Evolutionary conservation across 805 yeast species (phyloP).

Genomic region (Candida taoyuanica): DNA sequence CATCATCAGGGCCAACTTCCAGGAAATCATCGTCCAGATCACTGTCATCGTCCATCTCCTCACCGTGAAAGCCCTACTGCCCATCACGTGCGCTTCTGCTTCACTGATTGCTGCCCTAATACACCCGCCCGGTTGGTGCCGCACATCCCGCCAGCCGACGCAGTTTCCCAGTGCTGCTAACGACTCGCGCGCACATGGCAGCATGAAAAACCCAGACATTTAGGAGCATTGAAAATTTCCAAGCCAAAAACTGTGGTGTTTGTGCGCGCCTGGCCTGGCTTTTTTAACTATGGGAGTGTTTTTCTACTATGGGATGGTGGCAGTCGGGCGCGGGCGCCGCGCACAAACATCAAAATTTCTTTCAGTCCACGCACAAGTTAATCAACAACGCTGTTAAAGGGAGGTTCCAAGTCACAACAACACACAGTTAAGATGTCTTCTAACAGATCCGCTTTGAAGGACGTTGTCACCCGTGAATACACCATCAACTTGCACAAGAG

Average conservation of each 20-base stretch:
- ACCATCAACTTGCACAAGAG: slow-evolving; percentile 99
- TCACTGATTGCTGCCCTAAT: not conserved
- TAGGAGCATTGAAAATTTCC: slow-evolving; percentile 5
- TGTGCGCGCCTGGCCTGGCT: too few species aligned
- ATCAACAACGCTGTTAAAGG: not conserved
- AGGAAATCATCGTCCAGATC: slow-evolving; percentile 26
- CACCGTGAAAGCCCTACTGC: slow-evolving; percentile 18
- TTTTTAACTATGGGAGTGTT: too few species aligned
- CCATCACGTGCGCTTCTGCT: not conserved
- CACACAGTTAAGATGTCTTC: slow-evolving; percentile 37
- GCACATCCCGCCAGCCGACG: not conserved
- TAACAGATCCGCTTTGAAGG: slow-evolving; percentile 79
- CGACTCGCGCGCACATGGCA: slow-evolving; percentile 9
- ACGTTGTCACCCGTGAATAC: slow-evolving; percentile 99
- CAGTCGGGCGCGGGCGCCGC: slow-evolving; percentile 4
- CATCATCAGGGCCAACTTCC: slow-evolving; percentile 37
- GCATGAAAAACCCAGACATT: slow-evolving; percentile 17
- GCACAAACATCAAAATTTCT: slow-evolving; percentile 18
- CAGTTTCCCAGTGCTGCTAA: not conserved
- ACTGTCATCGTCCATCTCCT: slow-evolving; percentile 21
- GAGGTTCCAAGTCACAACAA: slow-evolving; percentile 4
- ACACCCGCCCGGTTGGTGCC: not conserved
- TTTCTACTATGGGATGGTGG: too few species aligned
- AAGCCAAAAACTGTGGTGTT: too few species aligned
- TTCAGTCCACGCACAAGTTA: slow-evolving; percentile 4